Evolutionary conservation across 768 basidiomycete species (phyloP).

Genomic region (Suillus subaureus): DNA sequence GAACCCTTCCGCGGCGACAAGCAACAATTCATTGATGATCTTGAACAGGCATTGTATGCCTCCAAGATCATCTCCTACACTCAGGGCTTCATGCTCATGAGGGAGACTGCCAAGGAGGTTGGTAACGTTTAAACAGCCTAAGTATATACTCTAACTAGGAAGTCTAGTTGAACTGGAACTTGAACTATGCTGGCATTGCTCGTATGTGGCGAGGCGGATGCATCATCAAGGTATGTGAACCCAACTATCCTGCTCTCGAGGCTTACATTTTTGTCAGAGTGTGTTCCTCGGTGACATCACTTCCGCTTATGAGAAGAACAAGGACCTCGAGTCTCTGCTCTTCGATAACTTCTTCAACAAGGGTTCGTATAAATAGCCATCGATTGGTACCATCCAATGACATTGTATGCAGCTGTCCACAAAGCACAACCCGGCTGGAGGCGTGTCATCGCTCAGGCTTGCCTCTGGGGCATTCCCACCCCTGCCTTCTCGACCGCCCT

Average conservation of each 20-base stretch:
- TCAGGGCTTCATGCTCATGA: conserved; percentile 99
- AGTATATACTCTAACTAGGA: conserved; percentile 11
- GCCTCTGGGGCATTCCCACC: conserved; percentile 96
- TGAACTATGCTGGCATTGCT: conserved; percentile 98
- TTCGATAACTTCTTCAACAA: conserved; percentile 99
- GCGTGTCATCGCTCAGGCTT: conserved; percentile 93
- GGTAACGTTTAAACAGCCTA: conserved; percentile 14
- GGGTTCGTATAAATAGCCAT: conserved; percentile 43
- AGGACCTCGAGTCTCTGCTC: conserved; percentile 85
- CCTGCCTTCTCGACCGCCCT: conserved; percentile 98
- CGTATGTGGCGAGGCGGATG: conserved; percentile 99
- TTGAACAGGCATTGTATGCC: conserved; percentile 98
- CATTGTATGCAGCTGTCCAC: conserved; percentile 66
- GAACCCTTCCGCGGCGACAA: conserved; percentile 97
- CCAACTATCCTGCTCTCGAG: conserved; percentile 20
- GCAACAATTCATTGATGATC: conserved; percentile 97
- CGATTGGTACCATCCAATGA: conserved; percentile 9
- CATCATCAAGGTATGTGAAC: conserved; percentile 82
- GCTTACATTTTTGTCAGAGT: conserved; percentile 45
- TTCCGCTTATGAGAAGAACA: conserved; percentile 84
- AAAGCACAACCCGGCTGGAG: conserved; percentile 98
- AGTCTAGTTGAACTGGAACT: conserved; percentile 73
- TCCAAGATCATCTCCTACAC: conserved; percentile 99
- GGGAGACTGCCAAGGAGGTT: conserved; percentile 94
- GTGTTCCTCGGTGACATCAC: conserved; percentile 96